Evolutionary conservation across 2,329 filamentous ascomycete genomes (phyloP), one percentile per base, ranked within the genome.

Genomic region (Fusarium verticillioides): DNA sequence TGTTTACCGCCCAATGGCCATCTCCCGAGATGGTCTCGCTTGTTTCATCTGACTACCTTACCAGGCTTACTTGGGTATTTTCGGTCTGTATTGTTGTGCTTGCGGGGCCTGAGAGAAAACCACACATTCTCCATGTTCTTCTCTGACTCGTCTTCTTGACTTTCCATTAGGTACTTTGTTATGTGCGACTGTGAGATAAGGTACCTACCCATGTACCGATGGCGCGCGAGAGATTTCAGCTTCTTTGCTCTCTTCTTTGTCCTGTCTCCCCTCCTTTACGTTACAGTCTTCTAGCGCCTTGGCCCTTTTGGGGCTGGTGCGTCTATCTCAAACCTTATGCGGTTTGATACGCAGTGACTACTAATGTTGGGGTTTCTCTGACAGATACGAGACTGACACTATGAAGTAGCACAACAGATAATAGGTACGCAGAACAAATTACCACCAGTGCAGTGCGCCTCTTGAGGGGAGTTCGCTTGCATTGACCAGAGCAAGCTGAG

Each of bases 1-100:
- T 43, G 37, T 37, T 65, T 56, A 60, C 56, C 52, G 46, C 47
- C 70, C 71, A 73, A 74, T 63, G 13, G 37, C 63, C 47, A 50
- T 60, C 56, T 39, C 54, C 32, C 52, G 46, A 47, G 40, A 39
- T 62, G 56, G 66, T 37, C 56, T 61, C 52, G 54, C 60, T 74
- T 74, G 71, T 73, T 74, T 73, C 71, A 73, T 74, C 66, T 58
- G 50, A 43, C 58, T 61, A 26, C 30, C 16, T 30, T 32, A 13
- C 30, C 12, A 32, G 12, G 11, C 30, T 23, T 13, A 50, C 28
- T 23, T 30, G 30, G 28, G 46, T 32, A 49, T 30, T 30, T 34
- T 50, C 15, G 18, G 16, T 13, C 42, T 34, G 37, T 42, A 52
- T 37, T 58, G 30, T 59, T 65, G 44, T 59, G 59, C 59, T 59